These are phyloP conservation scores for Entelexis sorbosivorans DNA, from an alignment of 1,139 yeast species.

Conservation along the genomic window DNA sequence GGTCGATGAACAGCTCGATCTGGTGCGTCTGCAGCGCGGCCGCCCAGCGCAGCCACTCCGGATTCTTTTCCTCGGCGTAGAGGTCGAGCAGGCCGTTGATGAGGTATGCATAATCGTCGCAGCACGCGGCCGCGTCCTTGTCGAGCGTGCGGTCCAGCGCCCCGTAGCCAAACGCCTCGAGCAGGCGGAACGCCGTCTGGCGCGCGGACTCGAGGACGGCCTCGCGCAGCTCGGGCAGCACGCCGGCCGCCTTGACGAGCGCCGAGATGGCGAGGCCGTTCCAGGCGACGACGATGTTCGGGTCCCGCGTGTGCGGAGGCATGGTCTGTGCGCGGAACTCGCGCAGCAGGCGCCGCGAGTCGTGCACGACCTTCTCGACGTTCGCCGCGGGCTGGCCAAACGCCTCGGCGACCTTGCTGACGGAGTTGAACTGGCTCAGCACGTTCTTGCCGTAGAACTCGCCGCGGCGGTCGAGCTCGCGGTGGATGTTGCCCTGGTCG, in stretches of 20 bases:
- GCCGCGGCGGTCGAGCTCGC: constrained; percentile 29
- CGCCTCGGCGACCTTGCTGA: constrained; percentile 28
- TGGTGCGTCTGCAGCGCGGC: constrained; percentile 30
- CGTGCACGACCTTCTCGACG: constrained; percentile 24
- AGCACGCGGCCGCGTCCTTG: constrained; percentile 6
- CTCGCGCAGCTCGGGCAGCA: constrained; percentile 19
- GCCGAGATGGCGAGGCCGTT: constrained; percentile 31
- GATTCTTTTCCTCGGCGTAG: constrained; percentile 29
- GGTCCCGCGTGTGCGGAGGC: constrained; percentile 31
- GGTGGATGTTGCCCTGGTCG: constrained; percentile 32
- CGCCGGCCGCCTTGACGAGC: constrained; percentile 21
- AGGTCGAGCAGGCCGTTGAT: constrained; percentile 32
- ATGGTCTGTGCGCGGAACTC: constrained; percentile 25
- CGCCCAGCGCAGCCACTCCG: constrained; percentile 29
- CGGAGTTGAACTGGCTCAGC: constrained; percentile 22
- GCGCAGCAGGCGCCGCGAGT: constrained; percentile 24
- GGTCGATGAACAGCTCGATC: constrained; percentile 30
- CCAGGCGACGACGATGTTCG: constrained; percentile 34
- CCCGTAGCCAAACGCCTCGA: constrained; percentile 20
- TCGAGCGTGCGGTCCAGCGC: constrained; percentile 14
- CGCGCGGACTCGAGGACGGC: constrained; percentile 26
- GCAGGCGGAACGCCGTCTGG: constrained; percentile 22
- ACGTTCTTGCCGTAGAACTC: constrained; percentile 31
- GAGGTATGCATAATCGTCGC: constrained; percentile 33
- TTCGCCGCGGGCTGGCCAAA: constrained; percentile 28